These are phyloP conservation scores for Apiotrichum mycotoxinovorans DNA, from an alignment of 1,284 basidiomycete genomes.

Conservation along the genomic window DNA sequence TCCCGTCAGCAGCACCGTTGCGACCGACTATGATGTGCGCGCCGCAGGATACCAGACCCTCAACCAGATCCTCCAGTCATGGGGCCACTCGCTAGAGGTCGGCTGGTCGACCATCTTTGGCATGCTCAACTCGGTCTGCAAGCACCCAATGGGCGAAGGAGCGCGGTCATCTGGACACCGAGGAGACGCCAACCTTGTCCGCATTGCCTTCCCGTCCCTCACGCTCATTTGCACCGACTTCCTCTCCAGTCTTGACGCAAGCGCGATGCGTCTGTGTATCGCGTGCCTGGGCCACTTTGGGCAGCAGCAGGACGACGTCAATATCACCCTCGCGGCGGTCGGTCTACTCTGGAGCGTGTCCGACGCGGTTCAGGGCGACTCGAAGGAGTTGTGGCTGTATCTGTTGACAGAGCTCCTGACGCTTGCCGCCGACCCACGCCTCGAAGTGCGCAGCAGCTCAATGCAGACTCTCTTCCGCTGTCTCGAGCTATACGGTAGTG, in stretches of 20 bases:
- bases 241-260: constrained; percentile 70
- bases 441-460: constrained; percentile 86
- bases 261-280: constrained; percentile 82
- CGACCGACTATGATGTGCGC: constrained; percentile 65
- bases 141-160: not conserved
- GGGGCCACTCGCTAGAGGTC: constrained; percentile 81
- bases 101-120: constrained; percentile 93
- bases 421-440: constrained; percentile 73
- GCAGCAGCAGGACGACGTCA: constrained; percentile 80
- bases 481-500: constrained; percentile 85
- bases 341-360: constrained; percentile 90
- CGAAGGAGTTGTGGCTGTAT: constrained; percentile 85
- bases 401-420: constrained; percentile 77
- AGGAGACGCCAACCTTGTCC: constrained; percentile 46
- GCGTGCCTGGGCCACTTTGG: constrained; percentile 85
- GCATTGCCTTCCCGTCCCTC: constrained; percentile 85
- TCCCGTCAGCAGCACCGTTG: constrained; percentile 36
- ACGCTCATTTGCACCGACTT: constrained; percentile 89
- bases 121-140: constrained; percentile 79
- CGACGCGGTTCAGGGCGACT: constrained; percentile 78
- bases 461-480: constrained; percentile 94
- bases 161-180: constrained; percentile 8
- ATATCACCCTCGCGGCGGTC: constrained; percentile 88
- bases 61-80: constrained; percentile 81
- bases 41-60: constrained; percentile 82